Conservation (phyloP, 2,329 filamentous ascomycete species). For the Dothiorella sarmentorum region DNA sequence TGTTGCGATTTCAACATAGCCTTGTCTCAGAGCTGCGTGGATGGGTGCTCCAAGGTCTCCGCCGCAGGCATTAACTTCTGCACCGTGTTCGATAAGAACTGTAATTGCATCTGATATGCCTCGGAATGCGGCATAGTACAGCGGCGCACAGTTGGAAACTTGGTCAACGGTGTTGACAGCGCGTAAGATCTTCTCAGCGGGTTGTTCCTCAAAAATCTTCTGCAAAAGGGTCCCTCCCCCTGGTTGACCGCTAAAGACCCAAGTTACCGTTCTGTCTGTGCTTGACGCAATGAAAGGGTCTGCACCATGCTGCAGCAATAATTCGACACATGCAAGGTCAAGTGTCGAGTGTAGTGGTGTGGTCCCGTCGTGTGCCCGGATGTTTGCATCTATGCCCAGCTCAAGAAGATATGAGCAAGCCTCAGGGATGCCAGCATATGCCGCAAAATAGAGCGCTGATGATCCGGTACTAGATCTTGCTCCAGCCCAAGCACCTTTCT, state of each 20-base stretch:
- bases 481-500: background rate
- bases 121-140: background rate
- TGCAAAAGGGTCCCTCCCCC: background rate
- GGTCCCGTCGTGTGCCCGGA: background rate
- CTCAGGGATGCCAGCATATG: background rate
- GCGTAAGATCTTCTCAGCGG: background rate
- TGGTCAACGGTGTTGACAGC: background rate
- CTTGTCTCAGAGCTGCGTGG: background rate
- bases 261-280: background rate
- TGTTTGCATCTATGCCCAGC: background rate
- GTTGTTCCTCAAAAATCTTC: background rate
- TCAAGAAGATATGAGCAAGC: background rate
- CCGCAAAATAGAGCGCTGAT: background rate
- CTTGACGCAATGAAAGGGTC: background rate
- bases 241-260: rapidly evolving
- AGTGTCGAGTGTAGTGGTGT: background rate
- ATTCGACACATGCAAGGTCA: background rate
- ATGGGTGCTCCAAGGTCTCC: background rate
- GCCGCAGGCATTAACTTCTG: background rate
- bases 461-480: background rate
- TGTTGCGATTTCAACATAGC: background rate
- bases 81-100: background rate
- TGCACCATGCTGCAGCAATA: background rate
- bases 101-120: background rate
- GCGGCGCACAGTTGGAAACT: background rate